Evolutionary conservation across 2,329 filamentous ascomycete species (phyloP).

Genomic region (Pezicula neosporulosa): DNA sequence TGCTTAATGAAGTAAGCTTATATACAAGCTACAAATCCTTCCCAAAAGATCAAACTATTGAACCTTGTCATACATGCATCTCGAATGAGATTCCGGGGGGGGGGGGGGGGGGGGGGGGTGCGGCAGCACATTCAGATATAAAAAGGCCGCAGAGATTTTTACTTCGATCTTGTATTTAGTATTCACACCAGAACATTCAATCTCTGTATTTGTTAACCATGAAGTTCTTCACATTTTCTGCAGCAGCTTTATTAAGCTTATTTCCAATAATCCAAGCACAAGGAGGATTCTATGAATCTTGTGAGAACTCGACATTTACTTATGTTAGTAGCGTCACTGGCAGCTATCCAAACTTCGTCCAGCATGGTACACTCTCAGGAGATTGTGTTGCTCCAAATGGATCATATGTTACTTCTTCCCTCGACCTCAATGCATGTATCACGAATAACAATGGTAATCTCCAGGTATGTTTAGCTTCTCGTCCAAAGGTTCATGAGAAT

Average conservation of each 20-base stretch:
- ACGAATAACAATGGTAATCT: neutral
- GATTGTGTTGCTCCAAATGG: neutral
- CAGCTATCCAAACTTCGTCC: too few relatives aligned
- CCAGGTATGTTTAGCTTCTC: neutral
- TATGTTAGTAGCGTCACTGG: neutral
- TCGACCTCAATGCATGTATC: neutral
- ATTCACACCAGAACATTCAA: too few relatives aligned
- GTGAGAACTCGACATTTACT: neutral
- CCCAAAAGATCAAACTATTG: too few relatives aligned
- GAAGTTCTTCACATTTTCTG: neutral
- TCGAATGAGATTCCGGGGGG: too few relatives aligned
- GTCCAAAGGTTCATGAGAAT: neutral
- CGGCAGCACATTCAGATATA: too few relatives aligned
- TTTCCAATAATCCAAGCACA: neutral
- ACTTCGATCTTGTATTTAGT: too few relatives aligned
- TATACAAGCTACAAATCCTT: too few relatives aligned
- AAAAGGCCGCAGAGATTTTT: too few relatives aligned
- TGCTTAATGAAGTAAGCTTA: too few relatives aligned
- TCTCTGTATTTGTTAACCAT: neutral
- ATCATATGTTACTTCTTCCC: neutral
- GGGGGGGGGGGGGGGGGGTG: too few relatives aligned
- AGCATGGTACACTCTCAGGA: neutral
- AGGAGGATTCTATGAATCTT: neutral
- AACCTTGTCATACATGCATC: too few relatives aligned
- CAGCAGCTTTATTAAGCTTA: neutral